Evolutionary conservation across 2,329 filamentous ascomycete genomes (phyloP), one percentile per base, ranked within the genome.

Genomic region (Fragosphaeria purpurea): DNA sequence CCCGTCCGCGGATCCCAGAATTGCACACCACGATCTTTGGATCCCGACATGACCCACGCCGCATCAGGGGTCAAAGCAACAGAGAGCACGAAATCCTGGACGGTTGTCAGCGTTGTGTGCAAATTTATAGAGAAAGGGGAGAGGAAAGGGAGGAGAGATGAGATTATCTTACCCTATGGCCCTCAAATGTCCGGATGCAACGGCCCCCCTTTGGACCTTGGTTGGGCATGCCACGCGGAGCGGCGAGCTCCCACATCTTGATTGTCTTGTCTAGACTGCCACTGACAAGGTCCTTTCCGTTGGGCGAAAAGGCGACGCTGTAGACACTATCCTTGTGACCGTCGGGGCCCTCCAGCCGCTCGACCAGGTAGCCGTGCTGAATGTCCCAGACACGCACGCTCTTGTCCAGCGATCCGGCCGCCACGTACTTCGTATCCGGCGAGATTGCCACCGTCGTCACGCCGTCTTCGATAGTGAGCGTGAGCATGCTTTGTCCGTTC

Each of bases 291-390:
- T 95, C 88, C 61, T 89, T 86, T 55, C 91, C 91, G 60, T 86
- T 91, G 33, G 93, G 93, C 11, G 90, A 90, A 68, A 98, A 98
- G 0, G 93, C 91, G 30, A 98, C 93, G 10, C 85, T 91, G 67
- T 97, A 97, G 30, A 97, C 93, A 60, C 87, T 94, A 56, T 98
- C 93, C 69, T 95, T 95, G 74, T 97, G 93, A 10, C 93, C 93
- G 56, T 94, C 87, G 5, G 88, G 84, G 13, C 89, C 91, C 66
- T 98, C 91, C 10, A 97, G 81, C 39, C 91, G 85, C 70, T 96
- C 91, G 48, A 95, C 82, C 11, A 96, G 79, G 63, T 85, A 88
- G 49, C 90, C 91, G 53, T 80, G 86, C 57, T 82, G 80, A 40
- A 90, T 88, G 65, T 97, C 91, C 91, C 91, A 98, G 34, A 98